Conservation (phyloP, 257 asterid genomes). For the Fraxinus cuspidata region DNA sequence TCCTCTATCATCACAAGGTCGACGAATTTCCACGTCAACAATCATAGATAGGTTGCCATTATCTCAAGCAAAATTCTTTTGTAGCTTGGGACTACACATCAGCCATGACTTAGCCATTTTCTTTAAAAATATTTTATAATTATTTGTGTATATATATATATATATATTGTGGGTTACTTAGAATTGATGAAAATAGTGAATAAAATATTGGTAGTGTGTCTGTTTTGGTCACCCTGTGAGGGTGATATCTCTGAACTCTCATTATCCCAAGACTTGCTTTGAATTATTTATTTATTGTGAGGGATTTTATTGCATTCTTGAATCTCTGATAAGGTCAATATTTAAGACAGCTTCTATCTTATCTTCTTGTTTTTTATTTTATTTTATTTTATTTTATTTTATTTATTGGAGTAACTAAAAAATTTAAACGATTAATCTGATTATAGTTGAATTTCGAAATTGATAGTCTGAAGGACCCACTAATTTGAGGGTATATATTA, state of each 20-base stretch:
- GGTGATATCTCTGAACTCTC: conserved; percentile 34
- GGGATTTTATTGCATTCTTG: conserved; percentile 19
- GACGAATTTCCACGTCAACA: background rate
- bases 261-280: conserved; percentile 25
- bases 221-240: conserved; percentile 32
- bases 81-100: conserved; percentile 11
- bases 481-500: too few relatives aligned
- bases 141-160: background rate
- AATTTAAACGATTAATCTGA: background rate
- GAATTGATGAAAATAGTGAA: conserved; percentile 12
- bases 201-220: conserved; percentile 19
- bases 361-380: background rate
- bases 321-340: conserved; percentile 27
- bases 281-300: conserved; percentile 10
- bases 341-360: background rate
- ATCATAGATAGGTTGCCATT: background rate
- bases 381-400: background rate
- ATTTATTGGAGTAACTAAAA: background rate
- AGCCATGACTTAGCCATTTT: conserved; percentile 22
- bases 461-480: too few relatives aligned
- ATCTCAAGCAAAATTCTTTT: background rate
- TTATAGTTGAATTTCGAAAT: too few relatives aligned
- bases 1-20: background rate
- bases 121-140: background rate
- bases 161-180: background rate